Evolutionary conservation across 2,329 filamentous ascomycete genomes (phyloP).

Genomic region (Atkinsonella hypoxylon): DNA sequence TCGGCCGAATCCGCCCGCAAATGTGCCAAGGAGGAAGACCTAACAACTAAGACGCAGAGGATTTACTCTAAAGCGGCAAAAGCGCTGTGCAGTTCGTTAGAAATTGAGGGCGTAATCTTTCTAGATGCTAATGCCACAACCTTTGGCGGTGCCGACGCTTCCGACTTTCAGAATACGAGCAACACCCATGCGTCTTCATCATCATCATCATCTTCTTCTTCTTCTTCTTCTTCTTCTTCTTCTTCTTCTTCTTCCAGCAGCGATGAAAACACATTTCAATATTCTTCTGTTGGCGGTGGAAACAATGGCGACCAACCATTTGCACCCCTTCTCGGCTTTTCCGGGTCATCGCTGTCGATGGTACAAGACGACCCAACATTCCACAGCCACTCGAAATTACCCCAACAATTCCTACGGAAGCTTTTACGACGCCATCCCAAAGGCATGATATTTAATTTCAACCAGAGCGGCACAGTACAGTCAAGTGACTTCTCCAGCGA

Average conservation of each 20-base stretch:
- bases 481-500: constrained; percentile 19
- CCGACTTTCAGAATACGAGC: constrained; percentile 15
- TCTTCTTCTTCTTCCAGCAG: constrained; percentile 8
- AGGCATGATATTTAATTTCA: constrained; percentile 34
- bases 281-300: background rate
- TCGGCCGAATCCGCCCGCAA: background rate
- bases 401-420: constrained; percentile 26
- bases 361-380: constrained; percentile 16
- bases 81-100: constrained; percentile 1
- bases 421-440: constrained; percentile 32
- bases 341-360: constrained; percentile 18
- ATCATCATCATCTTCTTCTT: constrained; percentile 5
- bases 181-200: constrained; percentile 12
- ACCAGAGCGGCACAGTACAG: constrained; percentile 23
- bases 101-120: constrained; percentile 1
- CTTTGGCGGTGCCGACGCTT: background rate
- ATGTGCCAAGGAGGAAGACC: background rate
- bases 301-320: constrained; percentile 1
- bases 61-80: constrained; percentile 3
- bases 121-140: constrained; percentile 1
- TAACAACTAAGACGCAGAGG: background rate
- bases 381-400: constrained; percentile 14
- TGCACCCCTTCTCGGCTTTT: constrained; percentile 24
- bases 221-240: constrained; percentile 2
- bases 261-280: constrained; percentile 10